Evolutionary conservation across 257 asterid genomes (phyloP).

Genomic region (Marsdenia floribunda): DNA sequence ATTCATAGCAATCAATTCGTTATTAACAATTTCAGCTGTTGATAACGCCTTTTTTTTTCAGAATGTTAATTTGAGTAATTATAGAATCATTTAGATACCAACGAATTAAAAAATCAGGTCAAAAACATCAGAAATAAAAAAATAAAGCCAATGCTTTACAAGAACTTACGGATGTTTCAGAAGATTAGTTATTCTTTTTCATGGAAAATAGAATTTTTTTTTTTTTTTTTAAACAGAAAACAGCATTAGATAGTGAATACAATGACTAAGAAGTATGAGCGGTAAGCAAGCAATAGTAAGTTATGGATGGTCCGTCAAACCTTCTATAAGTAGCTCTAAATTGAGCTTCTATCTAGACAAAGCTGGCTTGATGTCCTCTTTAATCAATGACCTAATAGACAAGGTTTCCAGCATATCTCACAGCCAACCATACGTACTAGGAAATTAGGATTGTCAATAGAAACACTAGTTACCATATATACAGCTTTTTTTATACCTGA

Average conservation of each 20-base stretch:
- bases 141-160: too few relatives aligned
- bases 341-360: not conserved
- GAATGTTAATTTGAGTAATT: not conserved
- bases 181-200: not conserved
- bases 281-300: not conserved
- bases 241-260: not conserved
- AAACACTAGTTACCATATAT: not conserved
- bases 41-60: too few relatives aligned
- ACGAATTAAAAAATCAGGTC: not conserved
- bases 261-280: not conserved
- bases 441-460: not conserved
- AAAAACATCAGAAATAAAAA: not conserved
- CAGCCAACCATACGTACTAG: not conserved
- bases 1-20: too few relatives aligned
- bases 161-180: not conserved
- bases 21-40: not conserved
- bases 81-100: not conserved
- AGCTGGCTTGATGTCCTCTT: not conserved
- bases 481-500: constrained; percentile 41
- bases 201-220: not conserved
- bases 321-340: not conserved
- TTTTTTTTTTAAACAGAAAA: not conserved
- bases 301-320: not conserved
- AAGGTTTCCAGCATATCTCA: not conserved
- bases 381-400: not conserved